phyloP scores from a whole-genome alignment of 1,284 basidiomycete species.

The Marasmius sp. region DNA sequence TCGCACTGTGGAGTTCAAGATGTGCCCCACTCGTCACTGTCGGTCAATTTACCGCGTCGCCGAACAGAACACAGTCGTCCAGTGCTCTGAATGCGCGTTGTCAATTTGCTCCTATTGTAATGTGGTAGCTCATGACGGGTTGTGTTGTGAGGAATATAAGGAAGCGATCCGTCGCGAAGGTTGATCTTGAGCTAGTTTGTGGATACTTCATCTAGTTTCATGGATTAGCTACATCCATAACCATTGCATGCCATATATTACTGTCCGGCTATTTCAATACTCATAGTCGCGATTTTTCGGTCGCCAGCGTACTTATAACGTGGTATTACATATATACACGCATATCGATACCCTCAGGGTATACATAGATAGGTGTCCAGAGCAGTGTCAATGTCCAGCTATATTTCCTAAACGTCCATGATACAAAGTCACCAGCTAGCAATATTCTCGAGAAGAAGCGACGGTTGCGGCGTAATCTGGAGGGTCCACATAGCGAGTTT shows the following conservation, averaged over 20 bases:
- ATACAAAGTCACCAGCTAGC: too few species aligned
- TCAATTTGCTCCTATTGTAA: slow-evolving; percentile 29
- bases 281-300: background rate
- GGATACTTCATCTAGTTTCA: too few species aligned
- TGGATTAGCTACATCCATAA: background rate
- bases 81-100: slow-evolving; percentile 24
- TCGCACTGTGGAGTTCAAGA: background rate
- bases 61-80: slow-evolving; percentile 22
- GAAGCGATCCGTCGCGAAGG: background rate
- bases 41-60: slow-evolving; percentile 25
- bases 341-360: background rate
- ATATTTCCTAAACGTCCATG: too few species aligned
- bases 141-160: slow-evolving; percentile 26
- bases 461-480: too few species aligned
- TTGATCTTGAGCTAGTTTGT: too few species aligned
- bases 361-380: background rate
- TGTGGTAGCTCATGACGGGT: slow-evolving; percentile 29
- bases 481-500: too few species aligned
- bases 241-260: background rate
- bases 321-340: too few species aligned
- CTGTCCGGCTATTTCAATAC: background rate
- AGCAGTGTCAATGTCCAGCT: background rate
- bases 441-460: too few species aligned
- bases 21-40: slow-evolving; percentile 27
- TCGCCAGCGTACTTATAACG: too few species aligned